Evolutionary conservation across 257 asterid species (phyloP).

Genomic region (Solanum etuberosum): DNA sequence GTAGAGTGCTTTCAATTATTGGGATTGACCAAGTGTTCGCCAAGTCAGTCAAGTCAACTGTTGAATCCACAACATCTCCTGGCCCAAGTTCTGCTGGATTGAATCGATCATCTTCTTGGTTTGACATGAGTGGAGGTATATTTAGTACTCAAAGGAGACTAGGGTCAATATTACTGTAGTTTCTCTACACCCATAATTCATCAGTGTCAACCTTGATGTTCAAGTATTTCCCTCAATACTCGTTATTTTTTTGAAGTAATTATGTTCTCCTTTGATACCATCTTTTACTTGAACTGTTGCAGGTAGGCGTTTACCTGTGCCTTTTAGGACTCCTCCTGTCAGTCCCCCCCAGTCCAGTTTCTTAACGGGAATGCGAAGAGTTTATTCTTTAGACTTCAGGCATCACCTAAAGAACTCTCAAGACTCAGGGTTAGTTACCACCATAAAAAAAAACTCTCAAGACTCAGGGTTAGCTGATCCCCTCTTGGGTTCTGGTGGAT

Average conservation of each 20-base stretch:
- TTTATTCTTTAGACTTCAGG: slow-evolving; percentile 88
- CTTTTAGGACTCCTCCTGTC: slow-evolving; percentile 97
- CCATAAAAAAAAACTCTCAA: slow-evolving; percentile 60
- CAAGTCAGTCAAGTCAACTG: slow-evolving; percentile 46
- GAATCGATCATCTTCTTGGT: slow-evolving; percentile 91
- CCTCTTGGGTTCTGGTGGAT: slow-evolving; percentile 66
- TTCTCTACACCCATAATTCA: background rate
- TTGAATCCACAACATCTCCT: slow-evolving; percentile 34
- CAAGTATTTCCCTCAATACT: background rate
- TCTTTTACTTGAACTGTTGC: background rate
- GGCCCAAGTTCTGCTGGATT: slow-evolving; percentile 58
- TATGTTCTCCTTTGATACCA: background rate
- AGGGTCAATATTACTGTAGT: background rate
- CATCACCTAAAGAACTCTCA: slow-evolving; percentile 75
- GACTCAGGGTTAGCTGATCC: slow-evolving; percentile 96
- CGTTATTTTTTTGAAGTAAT: background rate
- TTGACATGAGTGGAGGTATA: slow-evolving; percentile 79
- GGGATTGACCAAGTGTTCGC: slow-evolving; percentile 93
- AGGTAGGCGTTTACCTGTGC: slow-evolving; percentile 67
- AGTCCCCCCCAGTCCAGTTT: slow-evolving; percentile 92
- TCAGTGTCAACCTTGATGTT: background rate
- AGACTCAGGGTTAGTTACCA: slow-evolving; percentile 86
- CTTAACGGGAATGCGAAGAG: slow-evolving; percentile 84
- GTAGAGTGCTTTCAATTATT: slow-evolving; percentile 69
- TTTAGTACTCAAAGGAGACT: background rate